Base-by-base conservation (phyloP, 805 yeast species). In the baker's yeast (Saccharomyces cerevisiae) region DNA sequence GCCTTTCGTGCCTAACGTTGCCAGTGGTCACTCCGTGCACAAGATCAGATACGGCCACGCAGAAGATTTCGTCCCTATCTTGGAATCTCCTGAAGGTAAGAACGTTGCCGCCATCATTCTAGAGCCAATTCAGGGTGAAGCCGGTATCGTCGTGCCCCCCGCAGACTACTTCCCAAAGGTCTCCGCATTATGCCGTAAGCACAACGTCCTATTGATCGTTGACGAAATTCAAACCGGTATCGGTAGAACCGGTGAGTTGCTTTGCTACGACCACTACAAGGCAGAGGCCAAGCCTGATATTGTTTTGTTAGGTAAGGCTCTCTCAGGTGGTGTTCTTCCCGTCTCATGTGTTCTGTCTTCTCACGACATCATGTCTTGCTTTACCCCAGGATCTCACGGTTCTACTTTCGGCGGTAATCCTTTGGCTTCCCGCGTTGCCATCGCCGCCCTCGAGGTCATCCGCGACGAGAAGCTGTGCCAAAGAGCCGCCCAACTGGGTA, bases 381-480 rank as follows among this genome's bases (percentile, higher is more conserved):
- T 92, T 62, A 89, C 87, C 58, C 96, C 97, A 28, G 98, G 98
- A 53, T 88, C 96, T 31, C 98, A 92, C 73, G 98, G 98, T 51
- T 91, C 97, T 29, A 92, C 98, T 24, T 92, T 88, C 70, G 98
- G 98, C 73, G 98, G 98, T 71, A 92, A 90, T 75, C 97, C 98
- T 60, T 79, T 92, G 69, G 92, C 96, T 24, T 89, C 96, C 61
- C 80, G 89, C 53, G 97, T 89, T 22, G 94, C 97, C 57, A 83
- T 89, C 69, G 97, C 96, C 55, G 97, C 98, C 10, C 78, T 92
- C 60, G 80, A 89, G 63, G 98, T 92, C 52, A 89, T 92, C 53
- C 81, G 79, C 70, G 96, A 92, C 62, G 98, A 92, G 74, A 78
- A 84, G 27, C 79, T 92, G 65, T 90, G 85, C 46, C 88, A 87